phyloP scores from a whole-genome alignment of 129 eudicot genomes.

The Ambrosia artemisiifolia region DNA sequence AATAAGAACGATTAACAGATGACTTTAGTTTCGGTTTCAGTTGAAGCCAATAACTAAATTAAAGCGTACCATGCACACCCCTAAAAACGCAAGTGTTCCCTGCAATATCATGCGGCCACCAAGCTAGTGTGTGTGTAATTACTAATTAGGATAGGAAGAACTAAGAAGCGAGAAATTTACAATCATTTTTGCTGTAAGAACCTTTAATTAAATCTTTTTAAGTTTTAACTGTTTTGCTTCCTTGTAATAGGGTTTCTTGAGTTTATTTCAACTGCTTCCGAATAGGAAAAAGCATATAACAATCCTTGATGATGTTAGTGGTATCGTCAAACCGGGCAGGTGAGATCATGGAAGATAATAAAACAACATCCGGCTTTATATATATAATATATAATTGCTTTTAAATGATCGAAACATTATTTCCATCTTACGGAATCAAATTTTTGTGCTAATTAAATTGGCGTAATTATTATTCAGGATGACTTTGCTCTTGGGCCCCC shows the following conservation, averaged over 20 bases:
- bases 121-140: too few relatives aligned
- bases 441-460: background rate
- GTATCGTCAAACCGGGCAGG: constrained; percentile 73
- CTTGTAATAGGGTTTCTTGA: constrained; percentile 41
- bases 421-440: background rate
- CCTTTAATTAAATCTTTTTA: background rate
- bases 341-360: constrained; percentile 10
- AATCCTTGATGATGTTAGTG: constrained; percentile 70
- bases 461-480: constrained; percentile 33
- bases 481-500: constrained; percentile 95
- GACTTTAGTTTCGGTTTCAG: too few relatives aligned
- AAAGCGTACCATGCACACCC: too few relatives aligned
- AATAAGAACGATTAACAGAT: too few relatives aligned
- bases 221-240: background rate
- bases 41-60: too few relatives aligned
- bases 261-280: constrained; percentile 41
- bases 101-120: too few relatives aligned
- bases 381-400: background rate
- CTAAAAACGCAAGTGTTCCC: too few relatives aligned
- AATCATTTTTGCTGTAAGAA: background rate
- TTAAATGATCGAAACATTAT: background rate
- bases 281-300: constrained; percentile 48
- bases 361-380: too few relatives aligned
- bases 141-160: too few relatives aligned
- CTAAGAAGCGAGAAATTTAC: background rate